Conservation (phyloP, 225 moss, liverwort and hornwort genomes). For the Sphagnum tenellum region DNA sequence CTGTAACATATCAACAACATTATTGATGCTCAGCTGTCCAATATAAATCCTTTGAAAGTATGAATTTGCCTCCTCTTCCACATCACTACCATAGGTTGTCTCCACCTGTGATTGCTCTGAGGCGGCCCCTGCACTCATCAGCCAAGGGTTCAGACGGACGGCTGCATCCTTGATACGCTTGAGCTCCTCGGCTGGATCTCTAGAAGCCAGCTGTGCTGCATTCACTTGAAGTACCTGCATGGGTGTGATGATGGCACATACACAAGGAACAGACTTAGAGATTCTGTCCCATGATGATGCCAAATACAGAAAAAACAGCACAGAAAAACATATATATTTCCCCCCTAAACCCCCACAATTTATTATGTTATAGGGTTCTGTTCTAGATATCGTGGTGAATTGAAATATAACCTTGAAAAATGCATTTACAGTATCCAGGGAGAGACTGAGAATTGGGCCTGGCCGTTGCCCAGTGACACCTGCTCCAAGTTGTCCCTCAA, state of each 20-base stretch:
- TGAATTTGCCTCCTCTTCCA: conserved; percentile 81
- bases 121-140: conserved; percentile 26
- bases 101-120: conserved; percentile 37
- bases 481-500: conserved; percentile 10
- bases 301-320: no score
- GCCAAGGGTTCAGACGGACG: conserved; percentile 31
- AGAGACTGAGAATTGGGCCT: conserved; percentile 20
- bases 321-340: no score
- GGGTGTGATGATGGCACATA: no score
- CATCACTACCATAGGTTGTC: conserved; percentile 54
- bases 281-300: no score
- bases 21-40: conserved; percentile 63
- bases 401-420: conserved; percentile 46
- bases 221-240: conserved; percentile 65
- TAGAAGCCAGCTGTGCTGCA: conserved; percentile 53
- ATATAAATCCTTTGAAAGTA: conserved; percentile 72
- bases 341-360: no score
- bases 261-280: no score
- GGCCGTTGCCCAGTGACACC: conserved; percentile 7
- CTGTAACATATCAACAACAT: conserved; percentile 84
- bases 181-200: conserved; percentile 47
- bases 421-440: conserved; percentile 43
- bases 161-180: conserved; percentile 37
- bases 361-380: no score
- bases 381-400: no score